These are phyloP conservation scores for Scheffersomyces amazonensis DNA, from an alignment of 805 yeast species.

Conservation along the genomic window DNA sequence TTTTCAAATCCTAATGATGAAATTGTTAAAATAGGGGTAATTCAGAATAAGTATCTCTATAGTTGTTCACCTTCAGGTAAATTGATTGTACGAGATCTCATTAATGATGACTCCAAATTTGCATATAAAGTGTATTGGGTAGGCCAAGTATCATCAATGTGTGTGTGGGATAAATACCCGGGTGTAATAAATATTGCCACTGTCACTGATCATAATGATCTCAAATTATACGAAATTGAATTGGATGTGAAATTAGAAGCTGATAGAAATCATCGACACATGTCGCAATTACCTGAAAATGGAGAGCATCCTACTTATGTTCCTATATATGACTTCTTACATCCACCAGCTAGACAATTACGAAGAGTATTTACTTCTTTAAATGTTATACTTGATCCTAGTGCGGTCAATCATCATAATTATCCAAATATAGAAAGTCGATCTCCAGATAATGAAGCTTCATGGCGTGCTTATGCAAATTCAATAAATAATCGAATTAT, in stretches of 20 bases:
- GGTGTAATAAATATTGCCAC: not conserved
- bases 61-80: slow-evolving; percentile 34
- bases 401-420: too few relatives aligned
- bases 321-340: not conserved
- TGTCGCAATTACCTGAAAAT: not conserved
- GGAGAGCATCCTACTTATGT: not conserved
- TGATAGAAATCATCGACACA: too few relatives aligned
- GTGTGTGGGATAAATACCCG: too few relatives aligned
- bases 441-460: too few relatives aligned
- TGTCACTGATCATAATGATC: slow-evolving; percentile 14
- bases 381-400: not conserved
- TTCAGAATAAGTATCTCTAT: slow-evolving; percentile 25
- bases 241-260: not conserved
- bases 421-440: too few relatives aligned
- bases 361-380: not conserved
- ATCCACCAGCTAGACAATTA: not conserved
- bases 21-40: slow-evolving; percentile 22
- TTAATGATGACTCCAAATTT: slow-evolving; percentile 32
- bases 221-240: slow-evolving; percentile 22
- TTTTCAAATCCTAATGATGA: slow-evolving; percentile 12
- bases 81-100: slow-evolving; percentile 30
- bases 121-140: slow-evolving; percentile 23
- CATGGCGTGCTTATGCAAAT: too few relatives aligned
- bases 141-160: slow-evolving; percentile 20
- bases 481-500: too few relatives aligned